Base-by-base conservation (phyloP, 176 grass and related monocot genomes). In the Rhynchospora pubera region DNA sequence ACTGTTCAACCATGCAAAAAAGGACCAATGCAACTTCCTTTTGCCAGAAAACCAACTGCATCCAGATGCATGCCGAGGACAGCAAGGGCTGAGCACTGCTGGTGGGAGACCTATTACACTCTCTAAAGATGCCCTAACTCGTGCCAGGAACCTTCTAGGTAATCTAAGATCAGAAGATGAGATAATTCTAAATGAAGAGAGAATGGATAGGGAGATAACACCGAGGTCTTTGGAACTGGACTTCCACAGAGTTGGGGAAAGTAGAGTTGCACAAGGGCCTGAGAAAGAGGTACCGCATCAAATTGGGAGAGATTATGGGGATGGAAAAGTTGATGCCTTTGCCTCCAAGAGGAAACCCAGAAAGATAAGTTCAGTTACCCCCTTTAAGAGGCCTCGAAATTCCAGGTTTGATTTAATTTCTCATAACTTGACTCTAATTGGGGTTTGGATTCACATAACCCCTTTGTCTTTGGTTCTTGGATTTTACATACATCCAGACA, bases 341-440 rank as follows among this genome's bases (percentile, higher is more conserved):
- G 21, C 44, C 56, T 66, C 61, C 46, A 82, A 93, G 84, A 82
- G 79, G 84, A 88, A 83, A 85, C 59, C 87, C 70, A 77, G 81
- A 74, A 93, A 89, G 79, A 89, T 69, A 85, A 94, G 62, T 86
- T 91, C 85, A 78, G 24, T 89, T 84, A 85, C 95, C 83, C 84
- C 85, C 82, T 98, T 94, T 83, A 98, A 94, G 93, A 87, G 78
- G 72, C 95, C 95, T 32, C 92, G 92, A 51, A 85, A 58, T 74
- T 98, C 92, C 78, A 94, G 90, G 95, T 98, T 79, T 59, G 78
- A 91, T 87, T 45, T 73, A 89, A 71, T 67, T 82, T 44, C 56
- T 66, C 71, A 78, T 60, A 62, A 79, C 55, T 62, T 89, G 80
- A 79, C 90, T 65, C 28, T 22, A 65, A 65, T 30, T 30, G 19